These are phyloP conservation scores for Suillus subluteus DNA, from an alignment of 768 basidiomycete species.

Conservation along the genomic window DNA sequence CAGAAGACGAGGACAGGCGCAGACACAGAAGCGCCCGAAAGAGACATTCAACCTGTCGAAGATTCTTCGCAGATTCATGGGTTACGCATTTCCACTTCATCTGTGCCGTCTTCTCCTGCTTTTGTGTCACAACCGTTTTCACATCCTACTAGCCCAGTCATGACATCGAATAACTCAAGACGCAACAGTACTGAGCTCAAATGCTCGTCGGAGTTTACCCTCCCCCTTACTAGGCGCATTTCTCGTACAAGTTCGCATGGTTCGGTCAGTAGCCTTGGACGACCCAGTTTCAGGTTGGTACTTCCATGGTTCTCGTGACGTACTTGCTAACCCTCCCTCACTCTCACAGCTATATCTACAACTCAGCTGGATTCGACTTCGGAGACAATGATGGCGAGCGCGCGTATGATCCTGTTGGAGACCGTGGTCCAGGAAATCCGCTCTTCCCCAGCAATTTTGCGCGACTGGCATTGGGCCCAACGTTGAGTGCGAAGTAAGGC, in stretches of 20 bases:
- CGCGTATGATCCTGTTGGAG: conserved; percentile 55
- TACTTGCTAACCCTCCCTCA: conserved; percentile 13
- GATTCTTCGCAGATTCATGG: conserved; percentile 53
- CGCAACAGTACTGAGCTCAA: conserved; percentile 29
- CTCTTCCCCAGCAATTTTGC: conserved; percentile 85
- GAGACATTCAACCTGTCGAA: conserved; percentile 22
- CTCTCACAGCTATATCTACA: conserved; percentile 16
- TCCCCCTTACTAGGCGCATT: conserved; percentile 26
- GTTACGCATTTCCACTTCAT: conserved; percentile 55
- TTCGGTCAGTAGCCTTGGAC: conserved; percentile 32
- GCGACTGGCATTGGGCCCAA: conserved; percentile 65
- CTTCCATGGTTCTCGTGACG: neutral
- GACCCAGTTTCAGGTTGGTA: conserved; percentile 26
- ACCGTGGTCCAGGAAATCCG: conserved; percentile 73
- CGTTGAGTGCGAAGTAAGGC: conserved; percentile 58
- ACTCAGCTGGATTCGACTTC: conserved; percentile 21
- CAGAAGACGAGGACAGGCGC: conserved; percentile 56
- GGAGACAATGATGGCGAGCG: conserved; percentile 34
- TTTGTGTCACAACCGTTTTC: conserved; percentile 31
- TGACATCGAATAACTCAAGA: conserved; percentile 19
- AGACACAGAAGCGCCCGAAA: conserved; percentile 18
- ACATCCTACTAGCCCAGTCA: conserved; percentile 25
- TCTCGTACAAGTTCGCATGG: conserved; percentile 31
- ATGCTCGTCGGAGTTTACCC: conserved; percentile 27
- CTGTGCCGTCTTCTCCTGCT: conserved; percentile 34